These are phyloP conservation scores for Lagenaria siceraria DNA, from an alignment of 306 rosid genomes.

Conservation along the genomic window DNA sequence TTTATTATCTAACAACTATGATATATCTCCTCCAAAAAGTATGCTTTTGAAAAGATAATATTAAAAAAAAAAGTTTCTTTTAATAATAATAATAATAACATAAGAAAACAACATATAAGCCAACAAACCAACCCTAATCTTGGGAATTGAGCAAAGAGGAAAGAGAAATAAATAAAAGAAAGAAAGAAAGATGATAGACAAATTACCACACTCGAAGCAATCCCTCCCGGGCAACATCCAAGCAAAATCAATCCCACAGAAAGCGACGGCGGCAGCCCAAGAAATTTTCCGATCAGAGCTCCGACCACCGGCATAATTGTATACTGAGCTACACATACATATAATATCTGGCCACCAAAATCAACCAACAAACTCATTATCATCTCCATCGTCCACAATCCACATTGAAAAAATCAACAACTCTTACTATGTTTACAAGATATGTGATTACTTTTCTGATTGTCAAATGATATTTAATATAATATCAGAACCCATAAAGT, in stretches of 20 bases:
- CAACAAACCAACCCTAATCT: background rate
- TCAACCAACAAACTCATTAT: background rate
- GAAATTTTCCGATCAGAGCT: constrained; percentile 12
- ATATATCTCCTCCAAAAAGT: too few relatives aligned
- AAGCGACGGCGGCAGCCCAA: constrained; percentile 26
- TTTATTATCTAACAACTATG: too few relatives aligned
- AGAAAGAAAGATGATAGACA: background rate
- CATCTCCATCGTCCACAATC: background rate
- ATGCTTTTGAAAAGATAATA: too few relatives aligned
- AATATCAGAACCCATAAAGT: too few relatives aligned
- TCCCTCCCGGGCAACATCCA: constrained; percentile 38
- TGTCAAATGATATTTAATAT: too few relatives aligned
- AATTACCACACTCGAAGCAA: constrained; percentile 36
- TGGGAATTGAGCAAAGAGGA: background rate
- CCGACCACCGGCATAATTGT: constrained; percentile 24
- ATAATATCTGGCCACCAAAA: constrained; percentile 25
- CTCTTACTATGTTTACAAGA: too few relatives aligned
- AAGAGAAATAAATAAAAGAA: background rate
- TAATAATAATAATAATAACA: too few relatives aligned
- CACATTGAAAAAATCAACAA: too few relatives aligned
- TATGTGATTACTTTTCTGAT: too few relatives aligned
- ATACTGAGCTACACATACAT: constrained; percentile 26
- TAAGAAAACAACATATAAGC: background rate
- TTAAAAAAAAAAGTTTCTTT: too few relatives aligned
- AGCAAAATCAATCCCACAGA: constrained; percentile 31